Evolutionary conservation across 2,329 filamentous ascomycete genomes (phyloP).

Genomic region (Sphaerulina populicola): DNA sequence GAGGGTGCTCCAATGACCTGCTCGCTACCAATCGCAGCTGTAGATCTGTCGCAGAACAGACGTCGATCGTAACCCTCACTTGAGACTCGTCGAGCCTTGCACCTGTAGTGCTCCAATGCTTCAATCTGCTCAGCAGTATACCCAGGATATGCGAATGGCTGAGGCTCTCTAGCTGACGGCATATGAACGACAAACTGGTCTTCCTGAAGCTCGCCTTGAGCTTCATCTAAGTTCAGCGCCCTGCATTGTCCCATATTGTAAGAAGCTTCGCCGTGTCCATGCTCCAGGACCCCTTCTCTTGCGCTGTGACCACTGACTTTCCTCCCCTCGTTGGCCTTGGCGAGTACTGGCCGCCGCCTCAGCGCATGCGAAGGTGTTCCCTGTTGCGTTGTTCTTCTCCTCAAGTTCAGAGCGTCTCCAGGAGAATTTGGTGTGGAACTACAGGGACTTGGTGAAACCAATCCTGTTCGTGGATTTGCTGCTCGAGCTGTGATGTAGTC

Average conservation of each 20-base stretch:
- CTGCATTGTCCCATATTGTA: background rate
- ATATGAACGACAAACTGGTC: conserved; percentile 30
- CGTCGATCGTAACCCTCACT: conserved; percentile 25
- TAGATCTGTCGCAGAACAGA: conserved; percentile 5
- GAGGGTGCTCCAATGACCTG: background rate
- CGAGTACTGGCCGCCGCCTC: conserved; percentile 14
- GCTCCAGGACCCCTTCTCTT: background rate
- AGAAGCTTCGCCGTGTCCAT: background rate
- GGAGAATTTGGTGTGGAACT: conserved; percentile 24
- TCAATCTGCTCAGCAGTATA: conserved; percentile 27
- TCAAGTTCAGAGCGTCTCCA: conserved; percentile 27
- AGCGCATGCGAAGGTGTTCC: conserved; percentile 17
- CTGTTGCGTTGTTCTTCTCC: conserved; percentile 10
- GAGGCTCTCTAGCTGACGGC: conserved; percentile 32
- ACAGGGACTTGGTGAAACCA: conserved; percentile 29
- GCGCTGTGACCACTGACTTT: conserved; percentile 20
- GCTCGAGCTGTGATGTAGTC: conserved; percentile 33
- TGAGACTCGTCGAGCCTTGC: conserved; percentile 24
- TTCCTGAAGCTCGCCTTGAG: conserved; percentile 4
- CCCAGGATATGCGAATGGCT: conserved; percentile 29
- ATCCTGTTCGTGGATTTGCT: conserved; percentile 31
- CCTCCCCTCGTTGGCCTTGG: conserved; percentile 24
- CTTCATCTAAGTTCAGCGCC: background rate
- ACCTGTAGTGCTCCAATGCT: conserved; percentile 28
- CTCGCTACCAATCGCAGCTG: background rate